These are phyloP conservation scores for Pseudocercospora fijiensis DNA, from an alignment of 2,329 filamentous ascomycete species.

Conservation along the genomic window DNA sequence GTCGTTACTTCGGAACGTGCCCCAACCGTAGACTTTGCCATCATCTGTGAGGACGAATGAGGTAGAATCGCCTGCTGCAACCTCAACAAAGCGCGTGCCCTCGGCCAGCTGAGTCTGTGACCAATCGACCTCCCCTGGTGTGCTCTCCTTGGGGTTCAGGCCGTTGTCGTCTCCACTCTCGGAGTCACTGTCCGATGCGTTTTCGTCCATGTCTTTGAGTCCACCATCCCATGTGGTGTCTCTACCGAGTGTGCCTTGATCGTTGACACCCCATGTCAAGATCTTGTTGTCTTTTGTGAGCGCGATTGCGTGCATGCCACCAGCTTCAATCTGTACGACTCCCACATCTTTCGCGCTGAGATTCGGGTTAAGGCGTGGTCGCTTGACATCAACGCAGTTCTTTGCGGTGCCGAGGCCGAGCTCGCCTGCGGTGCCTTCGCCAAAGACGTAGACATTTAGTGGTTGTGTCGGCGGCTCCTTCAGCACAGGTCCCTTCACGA, in stretches of 20 bases:
- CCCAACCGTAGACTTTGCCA: constrained; percentile 78
- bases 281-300: constrained; percentile 79
- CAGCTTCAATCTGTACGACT: constrained; percentile 73
- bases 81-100: constrained; percentile 63
- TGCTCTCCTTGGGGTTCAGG: constrained; percentile 71
- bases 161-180: constrained; percentile 59
- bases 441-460: constrained; percentile 76
- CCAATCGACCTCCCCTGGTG: constrained; percentile 51
- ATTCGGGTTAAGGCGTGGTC: constrained; percentile 67
- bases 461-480: constrained; percentile 63
- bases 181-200: constrained; percentile 57
- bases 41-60: constrained; percentile 74
- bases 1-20: constrained; percentile 72
- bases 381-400: constrained; percentile 69
- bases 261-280: constrained; percentile 84
- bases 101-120: constrained; percentile 45
- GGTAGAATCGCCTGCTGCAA: constrained; percentile 71
- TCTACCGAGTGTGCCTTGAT: constrained; percentile 76
- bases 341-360: constrained; percentile 58
- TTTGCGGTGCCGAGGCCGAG: constrained; percentile 71
- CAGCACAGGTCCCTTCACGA: constrained; percentile 47
- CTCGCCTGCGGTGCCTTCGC: constrained; percentile 77
- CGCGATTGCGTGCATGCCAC: constrained; percentile 78
- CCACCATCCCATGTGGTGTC: constrained; percentile 69
- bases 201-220: constrained; percentile 53